Conservation (phyloP, 2,329 filamentous ascomycete genomes). For the Aspergillus ochraceus region DNA sequence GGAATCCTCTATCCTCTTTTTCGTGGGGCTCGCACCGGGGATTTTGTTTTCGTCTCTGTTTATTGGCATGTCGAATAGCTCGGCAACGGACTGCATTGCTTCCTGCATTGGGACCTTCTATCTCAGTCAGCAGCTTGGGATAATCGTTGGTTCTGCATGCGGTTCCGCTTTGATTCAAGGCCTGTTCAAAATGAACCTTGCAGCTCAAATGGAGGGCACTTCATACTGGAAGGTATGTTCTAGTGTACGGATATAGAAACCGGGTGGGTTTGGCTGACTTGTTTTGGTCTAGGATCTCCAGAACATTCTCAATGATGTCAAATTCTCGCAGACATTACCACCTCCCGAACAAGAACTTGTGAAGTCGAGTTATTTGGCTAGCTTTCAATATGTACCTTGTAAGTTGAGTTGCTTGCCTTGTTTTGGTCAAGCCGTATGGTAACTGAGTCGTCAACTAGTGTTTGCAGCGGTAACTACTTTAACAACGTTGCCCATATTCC, state of each 20-base stretch:
- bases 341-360: conserved; percentile 6
- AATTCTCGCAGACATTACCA: conserved; percentile 10
- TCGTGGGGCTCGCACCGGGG: conserved; percentile 5
- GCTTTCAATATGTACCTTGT: conserved; percentile 13
- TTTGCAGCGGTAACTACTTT: background rate
- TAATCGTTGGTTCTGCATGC: conserved; percentile 20
- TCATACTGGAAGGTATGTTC: background rate
- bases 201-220: background rate
- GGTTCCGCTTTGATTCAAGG: conserved; percentile 12
- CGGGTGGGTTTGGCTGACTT: background rate
- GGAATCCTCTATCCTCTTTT: conserved; percentile 8
- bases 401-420: conserved; percentile 1
- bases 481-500: background rate
- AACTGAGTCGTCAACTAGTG: background rate
- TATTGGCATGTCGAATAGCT: conserved; percentile 15
- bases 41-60: conserved; percentile 22
- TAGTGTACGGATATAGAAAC: background rate
- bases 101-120: conserved; percentile 20
- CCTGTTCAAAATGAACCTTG: conserved; percentile 4
- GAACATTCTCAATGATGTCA: conserved; percentile 13
- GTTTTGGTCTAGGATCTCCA: conserved; percentile 10
- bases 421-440: background rate
- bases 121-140: conserved; percentile 23
- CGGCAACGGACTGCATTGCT: conserved; percentile 10
- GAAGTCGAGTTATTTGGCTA: conserved; percentile 14